These are phyloP conservation scores for Exophiala xenobiotica DNA, from an alignment of 2,329 filamentous ascomycete genomes.

Conservation along the genomic window DNA sequence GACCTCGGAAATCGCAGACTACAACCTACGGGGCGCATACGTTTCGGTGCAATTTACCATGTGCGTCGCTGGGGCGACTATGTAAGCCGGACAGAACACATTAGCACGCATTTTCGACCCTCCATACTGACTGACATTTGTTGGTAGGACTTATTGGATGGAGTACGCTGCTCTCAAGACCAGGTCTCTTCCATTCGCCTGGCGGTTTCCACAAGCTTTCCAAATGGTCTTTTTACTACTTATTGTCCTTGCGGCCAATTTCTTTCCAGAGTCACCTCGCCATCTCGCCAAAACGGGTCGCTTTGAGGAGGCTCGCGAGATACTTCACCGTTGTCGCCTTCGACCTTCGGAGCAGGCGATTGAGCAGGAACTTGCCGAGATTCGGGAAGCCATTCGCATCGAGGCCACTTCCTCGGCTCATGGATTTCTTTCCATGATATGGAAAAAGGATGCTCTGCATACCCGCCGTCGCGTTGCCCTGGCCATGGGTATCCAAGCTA, in stretches of 20 bases:
- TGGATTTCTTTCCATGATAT: conserved; percentile 31
- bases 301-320: conserved; percentile 26
- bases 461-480: conserved; percentile 30
- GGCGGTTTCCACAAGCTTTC: conserved; percentile 63
- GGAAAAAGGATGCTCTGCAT: conserved; percentile 29
- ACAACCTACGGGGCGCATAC: conserved; percentile 31
- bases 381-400: conserved; percentile 30
- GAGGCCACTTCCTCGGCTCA: conserved; percentile 29
- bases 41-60: conserved; percentile 33
- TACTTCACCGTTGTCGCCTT: conserved; percentile 20
- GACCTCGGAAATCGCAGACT: conserved; percentile 33
- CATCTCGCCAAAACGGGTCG: conserved; percentile 30
- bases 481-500: conserved; percentile 29
- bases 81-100: conserved; percentile 2
- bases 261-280: conserved; percentile 49
- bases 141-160: conserved; percentile 34
- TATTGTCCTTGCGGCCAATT: conserved; percentile 51
- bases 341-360: conserved; percentile 16
- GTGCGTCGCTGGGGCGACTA: conserved; percentile 6
- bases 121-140: not conserved
- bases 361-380: conserved; percentile 31
- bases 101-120: no score
- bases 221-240: conserved; percentile 60
- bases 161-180: conserved; percentile 33
- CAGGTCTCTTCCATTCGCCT: conserved; percentile 41